Percentiles rank a stretch among this genome's conserved stretches.
Conservation (phyloP, 2,329 filamentous ascomycete species). For the Teratosphaeria zuluensis region DNA sequence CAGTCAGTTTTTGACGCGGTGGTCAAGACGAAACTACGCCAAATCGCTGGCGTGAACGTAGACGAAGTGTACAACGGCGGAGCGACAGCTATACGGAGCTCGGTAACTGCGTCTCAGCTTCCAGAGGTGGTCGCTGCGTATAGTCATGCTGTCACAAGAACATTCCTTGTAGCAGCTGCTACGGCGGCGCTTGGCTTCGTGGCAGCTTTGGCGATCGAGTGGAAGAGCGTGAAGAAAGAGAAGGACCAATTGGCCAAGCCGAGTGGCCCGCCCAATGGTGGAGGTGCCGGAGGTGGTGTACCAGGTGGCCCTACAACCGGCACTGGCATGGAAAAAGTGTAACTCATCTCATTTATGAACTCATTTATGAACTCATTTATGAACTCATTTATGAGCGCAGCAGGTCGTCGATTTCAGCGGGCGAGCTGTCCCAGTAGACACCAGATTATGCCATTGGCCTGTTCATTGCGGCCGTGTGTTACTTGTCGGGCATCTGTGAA, state of each 20-base stretch:
- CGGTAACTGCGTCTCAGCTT: constrained; percentile 14
- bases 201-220: constrained; percentile 18
- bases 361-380: too few relatives aligned
- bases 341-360: too few relatives aligned
- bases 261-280: too few relatives aligned
- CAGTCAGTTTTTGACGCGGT: constrained; percentile 13
- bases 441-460: too few relatives aligned
- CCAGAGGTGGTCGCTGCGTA: constrained; percentile 15
- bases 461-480: too few relatives aligned
- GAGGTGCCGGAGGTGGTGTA: too few relatives aligned
- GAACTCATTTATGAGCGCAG: too few relatives aligned
- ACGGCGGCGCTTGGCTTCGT: constrained; percentile 10
- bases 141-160: constrained; percentile 18
- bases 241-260: background rate
- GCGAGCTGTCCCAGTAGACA: too few relatives aligned
- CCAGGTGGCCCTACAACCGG: too few relatives aligned
- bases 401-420: too few relatives aligned
- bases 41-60: constrained; percentile 8
- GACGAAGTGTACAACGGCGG: constrained; percentile 17
- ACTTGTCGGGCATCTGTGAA: too few relatives aligned
- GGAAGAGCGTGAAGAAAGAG: constrained; percentile 15
- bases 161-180: constrained; percentile 15
- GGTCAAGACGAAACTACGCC: constrained; percentile 1
- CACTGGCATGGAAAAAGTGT: too few relatives aligned
- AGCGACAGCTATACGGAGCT: constrained; percentile 16